Evolutionary conservation across 805 yeast genomes (phyloP).

Genomic region (Candida hungchunana): DNA sequence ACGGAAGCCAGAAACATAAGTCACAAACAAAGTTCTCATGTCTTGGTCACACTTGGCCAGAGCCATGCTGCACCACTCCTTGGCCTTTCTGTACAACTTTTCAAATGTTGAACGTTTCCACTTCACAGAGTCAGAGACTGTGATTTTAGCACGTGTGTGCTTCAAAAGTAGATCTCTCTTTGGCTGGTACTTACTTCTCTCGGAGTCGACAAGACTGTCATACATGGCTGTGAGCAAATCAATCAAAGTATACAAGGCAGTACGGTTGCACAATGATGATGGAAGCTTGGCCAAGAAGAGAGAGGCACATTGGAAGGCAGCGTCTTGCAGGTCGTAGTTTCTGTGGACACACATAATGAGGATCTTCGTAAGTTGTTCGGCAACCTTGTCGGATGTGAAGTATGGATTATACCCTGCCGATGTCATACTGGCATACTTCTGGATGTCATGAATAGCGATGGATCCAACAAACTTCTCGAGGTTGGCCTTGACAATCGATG

Average conservation of each 20-base stretch:
- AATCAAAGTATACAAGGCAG: slow-evolving; percentile 69
- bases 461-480: slow-evolving; percentile 65
- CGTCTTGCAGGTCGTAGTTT: slow-evolving; percentile 64
- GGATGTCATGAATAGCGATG: slow-evolving; percentile 56
- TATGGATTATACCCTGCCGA: slow-evolving; percentile 49
- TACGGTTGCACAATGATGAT: slow-evolving; percentile 69
- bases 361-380: slow-evolving; percentile 65
- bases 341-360: slow-evolving; percentile 76
- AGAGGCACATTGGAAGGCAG: slow-evolving; percentile 77
- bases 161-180: slow-evolving; percentile 54
- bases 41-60: slow-evolving; percentile 63
- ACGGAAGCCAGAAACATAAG: slow-evolving; percentile 57
- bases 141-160: slow-evolving; percentile 36
- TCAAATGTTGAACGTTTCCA: slow-evolving; percentile 72
- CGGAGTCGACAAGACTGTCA: slow-evolving; percentile 79
- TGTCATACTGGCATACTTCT: slow-evolving; percentile 45
- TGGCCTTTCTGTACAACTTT: slow-evolving; percentile 53
- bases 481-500: slow-evolving; percentile 66
- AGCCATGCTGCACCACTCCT: slow-evolving; percentile 60
- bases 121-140: slow-evolving; percentile 66
- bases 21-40: slow-evolving; percentile 71
- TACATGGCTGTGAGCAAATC: slow-evolving; percentile 77
- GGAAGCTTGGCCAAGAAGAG: slow-evolving; percentile 63
- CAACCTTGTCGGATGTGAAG: slow-evolving; percentile 54
- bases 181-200: slow-evolving; percentile 81